Base-by-base conservation (phyloP, 2,329 filamentous ascomycete species). In the Cordyceps tenuipes region DNA sequence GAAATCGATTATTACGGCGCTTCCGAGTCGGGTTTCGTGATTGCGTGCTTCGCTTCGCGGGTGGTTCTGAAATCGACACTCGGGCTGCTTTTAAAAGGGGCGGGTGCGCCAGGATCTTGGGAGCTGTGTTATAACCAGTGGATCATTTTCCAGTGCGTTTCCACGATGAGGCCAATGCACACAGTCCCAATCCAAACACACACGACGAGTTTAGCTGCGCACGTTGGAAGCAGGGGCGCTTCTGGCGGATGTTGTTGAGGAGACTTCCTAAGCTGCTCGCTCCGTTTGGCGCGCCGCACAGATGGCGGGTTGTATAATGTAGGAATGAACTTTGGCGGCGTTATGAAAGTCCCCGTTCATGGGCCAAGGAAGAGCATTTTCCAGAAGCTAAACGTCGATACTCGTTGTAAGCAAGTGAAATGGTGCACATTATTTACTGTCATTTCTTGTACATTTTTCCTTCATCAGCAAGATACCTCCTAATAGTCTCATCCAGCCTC, bases 91-190 rank as follows among this genome's bases (percentile, higher is more conserved):
- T 8, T 41, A 41, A 59, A 59, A 52, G 57, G 57, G 57, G 57
- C 29, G 56, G 36, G 19, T 47, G 57, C 57, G 57, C 57, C 49
- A 53, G 41, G 47, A 19, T 52, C 52, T 52, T 15, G 15, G 41
- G 29, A 53, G 57, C 34, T 43, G 39, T 26, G 57, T 52, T 52
- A 53, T 53, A 36, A 53, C 48, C 39, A 46, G 48, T 36, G 39
- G 17, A 47, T 19, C 49, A 52, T 52, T 53, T 59, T 59, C 31
- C 31, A 13, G 34, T 39, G 21, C 10, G 46, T 15, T 29, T 49
- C 17, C 17, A 44, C 29, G 15, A 29, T 29, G 54, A 49, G 29
- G 13, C 31, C 19, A 17, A 43, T 41, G 34, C 5, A 29, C 5
- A 19, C 31, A 41, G 31, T 48, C 17, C 44, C 10, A 23, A 48